Evolutionary conservation across 2,329 filamentous ascomycete species (phyloP).

Genomic region (Endocalyx cinctus): DNA sequence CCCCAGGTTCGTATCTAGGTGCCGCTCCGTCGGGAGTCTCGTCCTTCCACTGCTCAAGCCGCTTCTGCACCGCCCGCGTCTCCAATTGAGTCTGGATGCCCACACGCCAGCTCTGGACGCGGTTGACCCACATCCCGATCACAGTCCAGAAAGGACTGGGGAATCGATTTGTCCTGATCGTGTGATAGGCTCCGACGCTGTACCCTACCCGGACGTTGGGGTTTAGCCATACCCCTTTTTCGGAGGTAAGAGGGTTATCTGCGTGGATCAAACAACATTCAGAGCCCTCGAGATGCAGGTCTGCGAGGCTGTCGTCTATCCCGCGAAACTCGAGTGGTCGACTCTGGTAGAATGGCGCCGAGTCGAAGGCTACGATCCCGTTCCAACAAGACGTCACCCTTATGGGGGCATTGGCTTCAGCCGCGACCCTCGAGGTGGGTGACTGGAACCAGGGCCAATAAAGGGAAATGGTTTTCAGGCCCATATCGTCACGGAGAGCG

Average conservation of each 20-base stretch:
- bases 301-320: conserved; percentile 51
- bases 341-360: conserved; percentile 41
- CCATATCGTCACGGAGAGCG: conserved; percentile 50
- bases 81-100: conserved; percentile 33
- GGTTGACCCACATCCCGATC: conserved; percentile 35
- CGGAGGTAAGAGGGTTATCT: conserved; percentile 44
- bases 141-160: conserved; percentile 40
- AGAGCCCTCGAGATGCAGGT: conserved; percentile 53
- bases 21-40: conserved; percentile 26
- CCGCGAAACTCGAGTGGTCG: conserved; percentile 55
- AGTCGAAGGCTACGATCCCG: conserved; percentile 47
- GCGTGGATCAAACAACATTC: conserved; percentile 60
- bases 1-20: conserved; percentile 36
- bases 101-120: conserved; percentile 24
- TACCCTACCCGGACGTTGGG: conserved; percentile 52
- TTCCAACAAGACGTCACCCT: conserved; percentile 67
- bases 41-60: conserved; percentile 36
- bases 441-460: conserved; percentile 58
- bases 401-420: conserved; percentile 46
- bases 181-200: conserved; percentile 33
- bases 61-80: conserved; percentile 32
- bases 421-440: conserved; percentile 35
- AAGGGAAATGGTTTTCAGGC: conserved; percentile 46
- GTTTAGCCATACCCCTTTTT: conserved; percentile 50
- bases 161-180: conserved; percentile 30